These are phyloP conservation scores for Lachnellula cervina DNA, from an alignment of 2,329 filamentous ascomycete species.

Conservation along the genomic window DNA sequence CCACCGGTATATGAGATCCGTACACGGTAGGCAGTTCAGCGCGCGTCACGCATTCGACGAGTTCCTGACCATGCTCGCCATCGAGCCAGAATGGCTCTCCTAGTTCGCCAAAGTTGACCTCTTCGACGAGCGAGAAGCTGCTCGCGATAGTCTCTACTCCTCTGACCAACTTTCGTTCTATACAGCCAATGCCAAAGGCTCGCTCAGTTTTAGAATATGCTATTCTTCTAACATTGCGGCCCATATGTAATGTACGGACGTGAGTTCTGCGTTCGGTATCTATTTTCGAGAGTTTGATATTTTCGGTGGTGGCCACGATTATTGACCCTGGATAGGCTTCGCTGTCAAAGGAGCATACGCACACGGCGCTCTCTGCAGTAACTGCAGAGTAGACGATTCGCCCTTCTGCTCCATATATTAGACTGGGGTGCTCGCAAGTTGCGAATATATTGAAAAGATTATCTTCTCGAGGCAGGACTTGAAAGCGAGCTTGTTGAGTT, in stretches of 20 bases:
- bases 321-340: conserved; percentile 77
- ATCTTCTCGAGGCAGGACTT: conserved; percentile 65
- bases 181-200: conserved; percentile 82
- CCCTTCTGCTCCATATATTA: conserved; percentile 87
- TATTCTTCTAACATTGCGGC: conserved; percentile 79
- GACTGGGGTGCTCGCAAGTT: conserved; percentile 86
- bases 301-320: conserved; percentile 69
- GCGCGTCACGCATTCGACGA: conserved; percentile 80
- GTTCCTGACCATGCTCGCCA: conserved; percentile 52
- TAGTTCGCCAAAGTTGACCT: conserved; percentile 77
- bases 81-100: conserved; percentile 63
- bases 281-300: conserved; percentile 74
- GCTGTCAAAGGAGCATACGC: conserved; percentile 76
- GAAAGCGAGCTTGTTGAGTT: conserved; percentile 77
- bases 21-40: conserved; percentile 63
- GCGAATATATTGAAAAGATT: conserved; percentile 79
- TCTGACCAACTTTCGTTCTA: conserved; percentile 65
- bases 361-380: conserved; percentile 78
- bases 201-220: conserved; percentile 77
- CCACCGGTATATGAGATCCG: conserved; percentile 50
- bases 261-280: conserved; percentile 86
- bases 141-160: conserved; percentile 73
- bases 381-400: conserved; percentile 90
- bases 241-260: conserved; percentile 71
- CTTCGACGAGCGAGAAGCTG: conserved; percentile 85